Evolutionary conservation across 2,329 filamentous ascomycete species (phyloP).

Genomic region (Leptoxyphium fumago): DNA sequence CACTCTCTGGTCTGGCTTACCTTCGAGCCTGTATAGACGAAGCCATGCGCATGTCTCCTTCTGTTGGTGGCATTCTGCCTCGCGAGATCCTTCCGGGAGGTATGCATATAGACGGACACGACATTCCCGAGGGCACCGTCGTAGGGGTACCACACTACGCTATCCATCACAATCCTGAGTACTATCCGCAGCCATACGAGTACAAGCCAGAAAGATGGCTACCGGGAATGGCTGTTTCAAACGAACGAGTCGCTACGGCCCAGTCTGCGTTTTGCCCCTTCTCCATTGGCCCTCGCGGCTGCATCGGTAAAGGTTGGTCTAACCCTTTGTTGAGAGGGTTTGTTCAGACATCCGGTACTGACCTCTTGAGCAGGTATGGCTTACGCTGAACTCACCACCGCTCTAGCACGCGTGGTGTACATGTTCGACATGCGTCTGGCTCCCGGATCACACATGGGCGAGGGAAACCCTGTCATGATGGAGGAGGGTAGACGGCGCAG

Average conservation of each 20-base stretch:
- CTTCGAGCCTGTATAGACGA: conserved; percentile 35
- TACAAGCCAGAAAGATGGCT: conserved; percentile 18
- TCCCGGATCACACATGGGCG: conserved; percentile 38
- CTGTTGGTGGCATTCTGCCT: conserved; percentile 22
- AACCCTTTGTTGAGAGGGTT: not conserved
- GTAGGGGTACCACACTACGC: conserved; percentile 22
- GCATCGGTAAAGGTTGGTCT: conserved; percentile 44
- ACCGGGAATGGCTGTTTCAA: not conserved
- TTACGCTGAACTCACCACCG: conserved; percentile 4
- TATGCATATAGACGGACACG: conserved; percentile 19
- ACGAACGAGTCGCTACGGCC: conserved; percentile 24
- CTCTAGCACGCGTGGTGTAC: conserved; percentile 2
- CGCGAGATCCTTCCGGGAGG: conserved; percentile 20
- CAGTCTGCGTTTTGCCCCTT: conserved; percentile 61
- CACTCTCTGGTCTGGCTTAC: conserved; percentile 29
- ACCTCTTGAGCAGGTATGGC: conserved; percentile 1
- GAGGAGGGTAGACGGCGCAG: conserved; percentile 42
- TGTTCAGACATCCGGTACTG: not conserved
- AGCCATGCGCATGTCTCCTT: conserved; percentile 31
- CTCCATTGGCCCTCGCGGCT: conserved; percentile 52
- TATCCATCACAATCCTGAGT: conserved; percentile 21
- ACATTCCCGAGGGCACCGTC: conserved; percentile 21
- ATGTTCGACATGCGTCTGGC: conserved; percentile 7
- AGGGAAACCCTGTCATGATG: conserved; percentile 32
- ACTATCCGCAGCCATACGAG: conserved; percentile 14